Evolutionary conservation across 208 protist genomes (phyloP), one percentile per base, ranked within the genome.

Genomic region (Tritrichomonas musculus): DNA sequence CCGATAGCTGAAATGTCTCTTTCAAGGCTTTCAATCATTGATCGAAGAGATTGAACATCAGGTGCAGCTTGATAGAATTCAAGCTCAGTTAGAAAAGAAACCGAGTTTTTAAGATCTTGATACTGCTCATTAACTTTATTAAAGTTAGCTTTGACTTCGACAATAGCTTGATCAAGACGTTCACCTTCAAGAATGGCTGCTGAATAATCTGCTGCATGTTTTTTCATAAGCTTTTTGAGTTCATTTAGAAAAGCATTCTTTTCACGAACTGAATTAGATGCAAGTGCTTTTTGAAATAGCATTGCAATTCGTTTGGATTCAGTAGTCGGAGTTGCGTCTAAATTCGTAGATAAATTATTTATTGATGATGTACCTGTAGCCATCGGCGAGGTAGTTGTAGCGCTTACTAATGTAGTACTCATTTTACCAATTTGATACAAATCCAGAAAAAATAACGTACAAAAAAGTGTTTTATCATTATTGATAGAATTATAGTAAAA

Each of bases 161-260:
- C 44, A 50, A 88, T 88, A 57, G 41, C 41, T 20, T 41, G 17
- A 39, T 88, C 77, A 30, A 88, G 41, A 1, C 77, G 8, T n/a
- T 88, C 77, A 2, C 77, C 47, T 57, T 88, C 77, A 25, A 33
- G 14, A 60, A 88, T 88, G 2, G 77, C 77, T 27, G 47, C 41
- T 17, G 77, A 88, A 88, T 88, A 88, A 88, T 88, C 77, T 2
- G 47, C 77, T n/a, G 77, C 41, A 88, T 88, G 77, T n/a, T 88
- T 88, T 88, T 88, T 88, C 47, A 88, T 57, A 17, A 88, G 30
- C 30, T 88, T 88, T 57, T 88, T 88, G 0, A 88, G 47, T 39
- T 88, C 77, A 57, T 88, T 88, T 17, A 88, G n/a, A 39, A 88
- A 88, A 0, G 77, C 25, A 57, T 88, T 88, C 30, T 82, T 88